phyloP scores from a whole-genome alignment of 2,329 filamentous ascomycete species.

The Emmonsia crescens region DNA sequence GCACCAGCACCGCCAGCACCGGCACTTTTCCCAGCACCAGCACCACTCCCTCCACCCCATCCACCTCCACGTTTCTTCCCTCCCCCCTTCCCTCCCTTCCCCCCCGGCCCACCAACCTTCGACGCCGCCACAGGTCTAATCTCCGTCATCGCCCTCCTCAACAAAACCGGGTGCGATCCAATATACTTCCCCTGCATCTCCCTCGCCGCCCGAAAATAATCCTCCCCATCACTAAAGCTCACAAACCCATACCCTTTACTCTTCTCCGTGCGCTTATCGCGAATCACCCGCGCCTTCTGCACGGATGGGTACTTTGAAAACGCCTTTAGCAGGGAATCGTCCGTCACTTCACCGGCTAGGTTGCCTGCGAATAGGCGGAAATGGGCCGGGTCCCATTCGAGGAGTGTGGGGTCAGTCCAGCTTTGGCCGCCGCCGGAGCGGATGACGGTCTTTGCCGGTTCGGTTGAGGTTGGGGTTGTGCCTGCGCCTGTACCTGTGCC shows the following conservation, averaged over 20 bases:
- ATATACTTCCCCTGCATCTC: conserved; percentile 99
- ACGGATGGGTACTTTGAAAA: conserved; percentile 81
- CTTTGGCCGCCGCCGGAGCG: conserved; percentile 82
- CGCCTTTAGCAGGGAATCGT: conserved; percentile 88
- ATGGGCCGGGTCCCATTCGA: conserved; percentile 94
- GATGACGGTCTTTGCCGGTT: conserved; percentile 67
- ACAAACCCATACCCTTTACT: conserved; percentile 96
- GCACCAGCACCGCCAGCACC: conserved; percentile 33
- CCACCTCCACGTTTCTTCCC: conserved; percentile 31
- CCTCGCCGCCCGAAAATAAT: conserved; percentile 90
- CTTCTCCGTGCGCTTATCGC: conserved; percentile 93
- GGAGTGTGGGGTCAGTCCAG: conserved; percentile 77
- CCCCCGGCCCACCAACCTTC: conserved; percentile 49
- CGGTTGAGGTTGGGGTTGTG: conserved; percentile 31
- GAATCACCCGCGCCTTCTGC: conserved; percentile 83
- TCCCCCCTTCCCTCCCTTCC: conserved; percentile 32
- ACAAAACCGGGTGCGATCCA: conserved; percentile 82
- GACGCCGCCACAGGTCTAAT: conserved; percentile 66
- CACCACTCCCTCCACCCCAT: conserved; percentile 22
- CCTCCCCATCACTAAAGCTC: conserved; percentile 87
- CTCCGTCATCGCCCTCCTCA: conserved; percentile 83
- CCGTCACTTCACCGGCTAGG: conserved; percentile 90
- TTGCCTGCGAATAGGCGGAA: conserved; percentile 95
- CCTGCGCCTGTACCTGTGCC: conserved; percentile 23
- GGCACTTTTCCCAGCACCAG: conserved; percentile 33